phyloP scores from a whole-genome alignment of 805 yeast genomes.

The Candida rishiriensis region DNA sequence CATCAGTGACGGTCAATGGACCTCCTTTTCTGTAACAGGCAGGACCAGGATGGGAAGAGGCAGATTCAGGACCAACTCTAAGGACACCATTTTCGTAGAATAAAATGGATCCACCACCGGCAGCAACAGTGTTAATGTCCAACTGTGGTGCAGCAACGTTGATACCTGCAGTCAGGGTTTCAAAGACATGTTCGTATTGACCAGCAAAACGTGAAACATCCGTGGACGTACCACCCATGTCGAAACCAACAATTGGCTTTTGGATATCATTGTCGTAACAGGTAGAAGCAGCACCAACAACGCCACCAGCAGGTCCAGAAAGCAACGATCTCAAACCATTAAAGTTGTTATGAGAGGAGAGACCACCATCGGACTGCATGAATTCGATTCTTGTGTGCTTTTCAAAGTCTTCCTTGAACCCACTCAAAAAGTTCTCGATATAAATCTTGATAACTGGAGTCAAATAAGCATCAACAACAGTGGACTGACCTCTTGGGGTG shows the following conservation, averaged over 20 bases:
- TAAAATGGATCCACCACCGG: conserved; percentile 56
- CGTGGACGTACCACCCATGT: conserved; percentile 37
- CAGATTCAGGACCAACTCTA: conserved; percentile 80
- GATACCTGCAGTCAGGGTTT: conserved; percentile 31
- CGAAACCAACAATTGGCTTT: conserved; percentile 30
- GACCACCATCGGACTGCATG: conserved; percentile 59
- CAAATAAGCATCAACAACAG: conserved; percentile 39
- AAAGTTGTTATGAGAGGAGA: conserved; percentile 47
- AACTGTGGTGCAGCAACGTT: conserved; percentile 33
- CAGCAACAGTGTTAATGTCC: conserved; percentile 30
- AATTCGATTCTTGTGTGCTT: conserved; percentile 38
- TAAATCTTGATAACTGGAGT: conserved; percentile 41
- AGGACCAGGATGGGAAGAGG: conserved; percentile 85
- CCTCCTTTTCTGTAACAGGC: conserved; percentile 81
- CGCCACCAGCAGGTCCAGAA: conserved; percentile 63
- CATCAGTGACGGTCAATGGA: conserved; percentile 81
- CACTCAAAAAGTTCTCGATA: conserved; percentile 32
- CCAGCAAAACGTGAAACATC: conserved; percentile 33
- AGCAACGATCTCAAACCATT: conserved; percentile 49
- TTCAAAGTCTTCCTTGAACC: conserved; percentile 30
- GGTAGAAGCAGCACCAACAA: conserved; percentile 52
- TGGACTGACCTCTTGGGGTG: conserved; percentile 38
- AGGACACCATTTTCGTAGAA: conserved; percentile 65
- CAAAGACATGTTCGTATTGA: conserved; percentile 29
- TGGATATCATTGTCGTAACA: conserved; percentile 36